Evolutionary conservation across 2,329 filamentous ascomycete genomes (phyloP), one percentile per base, ranked within the genome.

Genomic region (Penicillium freii): DNA sequence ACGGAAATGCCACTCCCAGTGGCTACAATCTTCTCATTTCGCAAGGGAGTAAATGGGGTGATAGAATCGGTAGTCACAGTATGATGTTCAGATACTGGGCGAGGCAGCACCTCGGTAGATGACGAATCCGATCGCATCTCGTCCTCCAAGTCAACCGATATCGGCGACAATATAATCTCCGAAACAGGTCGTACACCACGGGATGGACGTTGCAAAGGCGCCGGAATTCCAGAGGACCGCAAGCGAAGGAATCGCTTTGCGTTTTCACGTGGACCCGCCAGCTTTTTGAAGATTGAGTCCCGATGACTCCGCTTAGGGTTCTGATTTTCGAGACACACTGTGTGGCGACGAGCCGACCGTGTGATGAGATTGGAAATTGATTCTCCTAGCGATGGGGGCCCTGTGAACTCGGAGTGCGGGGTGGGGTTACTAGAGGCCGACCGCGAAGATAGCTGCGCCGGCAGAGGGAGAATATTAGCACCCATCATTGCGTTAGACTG

Each of bases 1-100:
- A 80, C 76, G 0, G 75, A 71, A 19, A 81, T 75, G 3, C 79
- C 79, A 64, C 77, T 80, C 4, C 78, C 78, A n/a, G 77, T 76
- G 3, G 79, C 77, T 43, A 81, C 72, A 15, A 77, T 73, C 62
- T 77, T 80, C 64, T 80, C 79, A 57, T 80, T 75, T 29, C 66
- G 73, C 33, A 79, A 60, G 10, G 70, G 61, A 3, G 74, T 71
- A 43, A 76, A 71, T 13, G 69, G 63, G 1, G 69, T 65, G 10
- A 63, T 60, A 21, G 69, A 52, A 17, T 74, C 71, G 40, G 69
- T 62, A 5, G 66, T 57, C 6, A 66, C 44, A 17, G 61, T 64
- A n/a, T 61, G 52, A 17, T 55, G 63, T 11, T 64, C 62, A 40
- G 64, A 58, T 29, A 65, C 62, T 36, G 64, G 47, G 51, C 62